Evolutionary conservation across 768 basidiomycete genomes (phyloP), one percentile per base, ranked within the genome.

Genomic region (Kwoniella bestiolae): DNA sequence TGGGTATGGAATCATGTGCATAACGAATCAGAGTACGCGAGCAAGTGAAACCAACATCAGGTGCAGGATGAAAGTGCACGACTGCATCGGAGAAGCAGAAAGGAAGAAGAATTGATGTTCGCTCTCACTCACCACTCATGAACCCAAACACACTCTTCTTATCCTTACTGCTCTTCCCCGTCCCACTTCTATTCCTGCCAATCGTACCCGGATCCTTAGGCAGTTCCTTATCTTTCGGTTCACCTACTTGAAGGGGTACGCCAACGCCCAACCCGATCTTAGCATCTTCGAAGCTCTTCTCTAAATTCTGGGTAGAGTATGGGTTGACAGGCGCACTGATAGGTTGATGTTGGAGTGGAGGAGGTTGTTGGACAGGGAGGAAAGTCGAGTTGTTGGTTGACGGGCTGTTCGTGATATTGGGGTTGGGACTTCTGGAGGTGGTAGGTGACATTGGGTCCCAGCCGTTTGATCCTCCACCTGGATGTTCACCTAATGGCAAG

Each of bases 121-220:
- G n/a, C n/a, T n/a, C 4, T 4, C 3, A 53, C 78, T 63, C 56
- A 79, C 78, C 80, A 31, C 73, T 77, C 60, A 81, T 68, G 45
- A 79, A 76, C 5, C 80, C 80, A 63, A 81, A 81, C 21, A 81
- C 68, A 60, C 80, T 76, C 71, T 81, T 81, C 68, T 79, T 81
- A 45, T 76, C 77, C 47, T 80, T 79, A 47, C 67, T 67, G 52
- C 80, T 80, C 68, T 76, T 78, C 9, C 76, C 75, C 47, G 75
- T 79, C 46, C 73, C 72, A 72, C 77, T 77, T 51, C 75, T 65
- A 60, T 73, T 75, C 57, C 75, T 63, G 5, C 76, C 70, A 63
- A 70, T 73, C 34, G 66, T 53, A 4, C 47, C 56, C 4, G 80
- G 78, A 53, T 76, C 77, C 35, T 76, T 75, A 0, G 78, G 78